Base-by-base conservation (phyloP, 495 filamentous ascomycete species). In the Daldinia caldariorum region DNA sequence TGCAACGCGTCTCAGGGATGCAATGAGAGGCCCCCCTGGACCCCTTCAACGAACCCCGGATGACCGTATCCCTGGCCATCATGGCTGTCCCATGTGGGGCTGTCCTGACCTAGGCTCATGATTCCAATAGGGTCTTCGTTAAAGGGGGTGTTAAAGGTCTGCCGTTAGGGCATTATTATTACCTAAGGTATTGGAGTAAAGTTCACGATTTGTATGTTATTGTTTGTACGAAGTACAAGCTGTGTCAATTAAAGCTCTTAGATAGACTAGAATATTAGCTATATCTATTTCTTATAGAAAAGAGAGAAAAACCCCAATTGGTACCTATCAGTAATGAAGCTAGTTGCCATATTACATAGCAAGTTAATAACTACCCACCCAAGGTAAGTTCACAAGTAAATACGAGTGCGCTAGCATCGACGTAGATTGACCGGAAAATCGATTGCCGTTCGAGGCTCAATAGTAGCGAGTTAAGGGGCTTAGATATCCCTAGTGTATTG, bases 1-100 rank as follows among this genome's bases (percentile, higher is more conserved):
- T 69, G 64, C 70, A 77, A 74, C 72, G 73, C 72, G 73, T 73
- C 74, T 76, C 76, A 76, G 67, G 77, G 74, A 73, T 74, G 79
- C 72, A 75, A 77, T 76, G 77, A 71, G 66, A 22, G n/a, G n/a
- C n/a, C 20, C 49, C 49, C 49, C 49, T 53, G 64, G 71, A 45
- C 68, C 69, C 51, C 73, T 63, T 78, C 60, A 37, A 67, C 60
- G 32, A 63, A 3, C 79, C 78, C 74, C 56, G 43, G 64, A 63
- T 54, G 31, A 39, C 38, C 35, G 20, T 43, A 54, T 16, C 68
- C 63, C 58, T 67, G 63, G 47, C 38, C 55, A 20, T 32, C 56
- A 67, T 51, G 49, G 47, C 60, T 49, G 39, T 62, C 39, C 49
- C 39, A 66, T 45, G 67, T 65, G 56, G 57, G n/a, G 58, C 31